phyloP scores from a whole-genome alignment of 805 yeast species.

The Starmerella vaccinii region DNA sequence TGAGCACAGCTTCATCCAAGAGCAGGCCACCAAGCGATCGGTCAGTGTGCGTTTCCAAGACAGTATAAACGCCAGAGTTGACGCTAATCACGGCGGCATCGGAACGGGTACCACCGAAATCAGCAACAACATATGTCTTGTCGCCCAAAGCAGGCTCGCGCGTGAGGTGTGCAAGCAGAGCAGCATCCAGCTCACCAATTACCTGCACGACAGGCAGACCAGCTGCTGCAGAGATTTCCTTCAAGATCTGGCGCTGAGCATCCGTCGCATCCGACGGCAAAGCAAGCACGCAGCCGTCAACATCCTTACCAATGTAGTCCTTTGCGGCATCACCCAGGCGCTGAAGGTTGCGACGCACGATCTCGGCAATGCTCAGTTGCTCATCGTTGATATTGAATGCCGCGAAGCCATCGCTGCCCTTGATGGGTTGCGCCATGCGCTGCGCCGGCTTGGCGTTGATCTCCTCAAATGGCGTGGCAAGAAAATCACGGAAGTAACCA shows the following conservation, averaged over 20 bases:
- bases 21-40: slow-evolving; percentile 76
- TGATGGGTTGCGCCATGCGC: slow-evolving; percentile 57
- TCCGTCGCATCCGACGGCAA: slow-evolving; percentile 82
- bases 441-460: slow-evolving; percentile 57
- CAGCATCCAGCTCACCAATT: slow-evolving; percentile 86
- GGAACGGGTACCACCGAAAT: slow-evolving; percentile 91
- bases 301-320: slow-evolving; percentile 73
- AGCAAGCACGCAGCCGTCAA: slow-evolving; percentile 77
- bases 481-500: slow-evolving; percentile 83
- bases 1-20: slow-evolving; percentile 70
- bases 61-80: slow-evolving; percentile 88
- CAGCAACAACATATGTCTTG: slow-evolving; percentile 81
- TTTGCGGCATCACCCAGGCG: slow-evolving; percentile 81
- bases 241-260: slow-evolving; percentile 56
- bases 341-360: slow-evolving; percentile 69
- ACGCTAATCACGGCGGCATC: slow-evolving; percentile 91
- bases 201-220: slow-evolving; percentile 76
- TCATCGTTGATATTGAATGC: slow-evolving; percentile 44
- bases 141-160: slow-evolving; percentile 41
- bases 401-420: slow-evolving; percentile 47
- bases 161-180: slow-evolving; percentile 68
- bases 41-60: slow-evolving; percentile 76
- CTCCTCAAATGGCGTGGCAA: slow-evolving; percentile 64
- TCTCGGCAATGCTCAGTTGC: slow-evolving; percentile 59
- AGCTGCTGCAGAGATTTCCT: slow-evolving; percentile 53